A percentile compares a stretch with the other conserved stretches of the same genome.
Evolutionary conservation across 1,284 basidiomycete genomes (phyloP).

Genomic region (Fomitopsis pinicola): DNA sequence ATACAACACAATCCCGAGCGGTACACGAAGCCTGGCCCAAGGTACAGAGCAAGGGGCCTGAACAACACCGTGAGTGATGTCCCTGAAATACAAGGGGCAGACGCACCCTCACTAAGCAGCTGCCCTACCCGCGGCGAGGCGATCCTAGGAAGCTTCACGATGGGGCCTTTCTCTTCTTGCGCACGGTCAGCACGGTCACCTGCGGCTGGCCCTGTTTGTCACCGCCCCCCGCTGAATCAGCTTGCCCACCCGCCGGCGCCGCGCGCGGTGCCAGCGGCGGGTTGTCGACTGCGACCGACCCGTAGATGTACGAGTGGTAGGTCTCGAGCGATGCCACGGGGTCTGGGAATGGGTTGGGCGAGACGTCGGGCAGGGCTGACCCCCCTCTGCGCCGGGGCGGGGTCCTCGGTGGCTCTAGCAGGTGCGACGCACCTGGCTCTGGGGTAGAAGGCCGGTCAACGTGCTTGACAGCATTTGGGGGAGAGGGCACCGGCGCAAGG

Average conservation of each 20-base stretch:
- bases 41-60: background rate
- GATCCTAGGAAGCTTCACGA: constrained; percentile 4
- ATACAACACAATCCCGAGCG: background rate
- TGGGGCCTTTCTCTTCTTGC: constrained; percentile 47
- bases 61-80: background rate
- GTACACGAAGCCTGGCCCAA: background rate
- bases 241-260: constrained; percentile 1
- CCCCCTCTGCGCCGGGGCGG: constrained; percentile 32
- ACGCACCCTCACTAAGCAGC: background rate
- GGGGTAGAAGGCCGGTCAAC: constrained; percentile 14
- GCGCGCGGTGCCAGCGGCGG: constrained; percentile 27
- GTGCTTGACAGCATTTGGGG: constrained; percentile 10
- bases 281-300: constrained; percentile 47
- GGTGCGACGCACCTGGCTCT: constrained; percentile 18
- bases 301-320: constrained; percentile 55
- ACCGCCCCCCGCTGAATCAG: constrained; percentile 9
- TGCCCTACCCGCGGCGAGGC: background rate
- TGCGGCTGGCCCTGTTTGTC: constrained; percentile 17
- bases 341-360: constrained; percentile 64
- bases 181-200: constrained; percentile 56
- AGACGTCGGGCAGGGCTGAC: constrained; percentile 42
- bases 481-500: constrained; percentile 30
- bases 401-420: constrained; percentile 35
- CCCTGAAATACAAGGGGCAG: background rate
- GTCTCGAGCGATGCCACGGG: constrained; percentile 56